These are phyloP conservation scores for Candida ponderosae DNA, from an alignment of 805 yeast species.

Conservation along the genomic window DNA sequence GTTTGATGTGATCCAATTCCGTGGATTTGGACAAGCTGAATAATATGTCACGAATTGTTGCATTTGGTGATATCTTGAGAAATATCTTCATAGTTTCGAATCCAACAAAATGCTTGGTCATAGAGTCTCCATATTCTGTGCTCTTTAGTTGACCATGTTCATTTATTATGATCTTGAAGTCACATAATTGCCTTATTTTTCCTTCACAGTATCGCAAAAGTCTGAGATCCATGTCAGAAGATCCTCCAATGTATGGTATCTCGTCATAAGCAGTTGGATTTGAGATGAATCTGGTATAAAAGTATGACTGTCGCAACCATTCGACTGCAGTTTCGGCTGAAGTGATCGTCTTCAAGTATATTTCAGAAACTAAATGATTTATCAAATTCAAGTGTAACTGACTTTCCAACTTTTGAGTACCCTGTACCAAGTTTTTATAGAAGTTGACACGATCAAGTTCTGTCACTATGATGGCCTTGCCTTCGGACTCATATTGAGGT, in stretches of 20 bases:
- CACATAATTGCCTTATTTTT: slow-evolving; percentile 24
- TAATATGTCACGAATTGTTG: slow-evolving; percentile 16
- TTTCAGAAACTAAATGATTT: slow-evolving; percentile 37
- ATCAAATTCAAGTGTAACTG: slow-evolving; percentile 29
- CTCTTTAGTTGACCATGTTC: slow-evolving; percentile 15
- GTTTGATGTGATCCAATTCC: slow-evolving; percentile 33
- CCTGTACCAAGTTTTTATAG: slow-evolving; percentile 35
- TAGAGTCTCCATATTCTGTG: slow-evolving; percentile 36
- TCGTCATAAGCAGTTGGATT: slow-evolving; percentile 34
- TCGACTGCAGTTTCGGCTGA: slow-evolving; percentile 29
- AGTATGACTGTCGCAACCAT: slow-evolving; percentile 44
- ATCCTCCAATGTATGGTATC: slow-evolving; percentile 12
- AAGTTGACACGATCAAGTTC: slow-evolving; percentile 21
- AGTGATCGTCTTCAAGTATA: slow-evolving; percentile 31
- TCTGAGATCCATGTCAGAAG: slow-evolving; percentile 20
- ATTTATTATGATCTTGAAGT: slow-evolving; percentile 22
- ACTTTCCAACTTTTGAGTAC: slow-evolving; percentile 39
- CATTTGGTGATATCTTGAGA: slow-evolving; percentile 12
- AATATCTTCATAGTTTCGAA: slow-evolving; percentile 35
- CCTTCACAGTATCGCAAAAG: slow-evolving; percentile 26
- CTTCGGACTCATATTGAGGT: slow-evolving; percentile 46
- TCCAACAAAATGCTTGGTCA: slow-evolving; percentile 40
- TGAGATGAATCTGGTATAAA: slow-evolving; percentile 34
- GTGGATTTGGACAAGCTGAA: slow-evolving; percentile 24
- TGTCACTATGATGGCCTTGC: slow-evolving; percentile 42